Conservation (phyloP, 2,329 filamentous ascomycete species). For the Rhynchosporium agropyri region DNA sequence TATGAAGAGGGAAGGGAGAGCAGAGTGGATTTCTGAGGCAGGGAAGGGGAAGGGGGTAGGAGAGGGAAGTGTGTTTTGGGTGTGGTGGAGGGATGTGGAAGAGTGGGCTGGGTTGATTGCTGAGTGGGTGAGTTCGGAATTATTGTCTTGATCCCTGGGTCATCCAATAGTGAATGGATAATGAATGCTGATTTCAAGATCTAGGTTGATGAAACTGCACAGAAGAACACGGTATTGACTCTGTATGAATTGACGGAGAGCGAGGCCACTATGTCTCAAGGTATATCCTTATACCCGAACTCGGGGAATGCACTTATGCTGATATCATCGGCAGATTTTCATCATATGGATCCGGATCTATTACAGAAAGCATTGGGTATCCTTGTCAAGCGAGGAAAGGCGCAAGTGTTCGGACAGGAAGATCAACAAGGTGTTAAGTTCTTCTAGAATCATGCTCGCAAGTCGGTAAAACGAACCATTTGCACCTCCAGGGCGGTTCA, state of each 20-base stretch:
- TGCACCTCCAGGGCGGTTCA: constrained; percentile 24
- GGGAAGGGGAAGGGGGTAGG: constrained; percentile 71
- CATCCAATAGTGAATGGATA: too few species aligned
- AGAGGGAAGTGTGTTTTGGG: constrained; percentile 61
- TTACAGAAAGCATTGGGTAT: constrained; percentile 78
- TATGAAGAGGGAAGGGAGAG: constrained; percentile 61
- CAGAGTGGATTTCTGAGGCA: constrained; percentile 62
- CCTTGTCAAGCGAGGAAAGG: constrained; percentile 86
- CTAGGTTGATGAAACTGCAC: constrained; percentile 76
- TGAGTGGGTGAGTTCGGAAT: constrained; percentile 60
- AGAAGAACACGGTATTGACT: constrained; percentile 87
- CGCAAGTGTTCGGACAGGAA: constrained; percentile 89
- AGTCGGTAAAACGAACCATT: not conserved
- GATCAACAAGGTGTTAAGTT: constrained; percentile 95
- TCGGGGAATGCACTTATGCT: not conserved
- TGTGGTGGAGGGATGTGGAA: constrained; percentile 85
- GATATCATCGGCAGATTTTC: constrained; percentile 62
- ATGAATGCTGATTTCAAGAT: constrained; percentile 19
- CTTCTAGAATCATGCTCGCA: constrained; percentile 60
- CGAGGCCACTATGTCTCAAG: constrained; percentile 73
- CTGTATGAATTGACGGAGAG: constrained; percentile 89
- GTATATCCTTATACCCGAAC: constrained; percentile 45
- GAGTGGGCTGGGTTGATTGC: constrained; percentile 86
- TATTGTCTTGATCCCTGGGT: not conserved
- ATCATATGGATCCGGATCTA: constrained; percentile 83